Base-by-base conservation (phyloP, 345 rosid genomes). In the Viola odorata region DNA sequence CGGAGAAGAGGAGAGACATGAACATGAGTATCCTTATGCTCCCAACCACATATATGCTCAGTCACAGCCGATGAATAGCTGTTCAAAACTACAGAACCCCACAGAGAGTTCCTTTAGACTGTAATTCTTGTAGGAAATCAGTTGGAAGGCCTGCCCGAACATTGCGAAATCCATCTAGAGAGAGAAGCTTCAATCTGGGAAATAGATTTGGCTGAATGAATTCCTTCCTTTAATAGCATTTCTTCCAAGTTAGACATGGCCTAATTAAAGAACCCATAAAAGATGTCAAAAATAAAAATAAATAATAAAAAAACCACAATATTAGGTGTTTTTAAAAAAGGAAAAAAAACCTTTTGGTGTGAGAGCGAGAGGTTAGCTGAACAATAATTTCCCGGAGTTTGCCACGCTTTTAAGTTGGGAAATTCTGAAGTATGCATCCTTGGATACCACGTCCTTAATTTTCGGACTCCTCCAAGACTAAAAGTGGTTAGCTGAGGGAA, bases 1-100 rank as follows among this genome's bases (percentile, higher is more conserved):
- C 10, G 49, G 9, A 41, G 5, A 4, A 8, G n/a, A n/a, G n/a
- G 61, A n/a, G 7, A 44, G 3, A 40, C 23, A 13, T 13, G 45
- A 23, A 8, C n/a, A n/a, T n/a, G n/a, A n/a, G n/a, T n/a, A n/a
- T n/a, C n/a, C n/a, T n/a, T n/a, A n/a, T n/a, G n/a, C n/a, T n/a
- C n/a, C 48, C 61, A 57, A 6, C n/a, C n/a, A n/a, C n/a, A n/a
- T n/a, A 57, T 57, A 5, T 57, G 61, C 45, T 13, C 36, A n/a
- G n/a, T n/a, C 50, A 9, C 16, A 13, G 17, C 8, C 15, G 4
- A 15, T 3, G 49, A 57, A 57, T 15, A 41, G 36, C 61, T 13
- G 12, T 41, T 41, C 42, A n/a, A 41, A 57, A 41, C 32, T 12
- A 39, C 59, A 37, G 5, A 5, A 6, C 12, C 14, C 41, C 5